Evolutionary conservation across 805 yeast species (phyloP), one percentile per base, ranked within the genome.

Genomic region (Yarrowia hollandica): DNA sequence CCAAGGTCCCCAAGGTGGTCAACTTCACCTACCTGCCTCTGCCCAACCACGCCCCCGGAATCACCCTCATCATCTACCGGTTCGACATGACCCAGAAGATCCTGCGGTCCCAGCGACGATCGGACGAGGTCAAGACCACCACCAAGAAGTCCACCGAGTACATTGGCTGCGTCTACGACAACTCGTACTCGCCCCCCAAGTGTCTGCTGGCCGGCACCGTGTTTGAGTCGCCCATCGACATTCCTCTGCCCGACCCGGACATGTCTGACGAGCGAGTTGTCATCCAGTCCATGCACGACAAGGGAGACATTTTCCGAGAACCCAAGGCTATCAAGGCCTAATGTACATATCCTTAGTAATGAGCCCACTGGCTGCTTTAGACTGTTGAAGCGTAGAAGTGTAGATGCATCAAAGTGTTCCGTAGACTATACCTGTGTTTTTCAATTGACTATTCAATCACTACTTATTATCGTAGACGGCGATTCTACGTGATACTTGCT

Each of bases 1-100:
- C 82, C 64, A 73, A 77, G 28, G 78, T 82, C 46, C 97, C 97
- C 22, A 86, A 85, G 69, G 76, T 90, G 28, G 77, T 88, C 46
- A 78, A 84, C 3, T 81, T 91, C 66, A 85, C 85, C 64, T 83
- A 87, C 1, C 75, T 86, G 65, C 83, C 87, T 69, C 65, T 80
- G 59, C 84, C 84, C 4, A 82, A 81, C 16, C 72, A 73, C 60
- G 82, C 84, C 0, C 69, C 81, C 15, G 80, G 77, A 61, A 78
- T 77, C 57, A 79, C 83, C 54, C 88, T 85, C 71, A 72, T 84
- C 10, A 79, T 82, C 15, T 86, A 85, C 70, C 78, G 78, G 63
- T 82, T 86, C 64, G 78, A 83, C 63, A 83, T 89, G 3, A 75
- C 74, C 39, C 91, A 86, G 70, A 76, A 80, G 63, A 71, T 86